A percentile compares a stretch with the other conserved stretches of the same genome.
Evolutionary conservation across 371 early-diverging fungal genomes (phyloP).

Genomic region (Apophysomyces elegans): DNA sequence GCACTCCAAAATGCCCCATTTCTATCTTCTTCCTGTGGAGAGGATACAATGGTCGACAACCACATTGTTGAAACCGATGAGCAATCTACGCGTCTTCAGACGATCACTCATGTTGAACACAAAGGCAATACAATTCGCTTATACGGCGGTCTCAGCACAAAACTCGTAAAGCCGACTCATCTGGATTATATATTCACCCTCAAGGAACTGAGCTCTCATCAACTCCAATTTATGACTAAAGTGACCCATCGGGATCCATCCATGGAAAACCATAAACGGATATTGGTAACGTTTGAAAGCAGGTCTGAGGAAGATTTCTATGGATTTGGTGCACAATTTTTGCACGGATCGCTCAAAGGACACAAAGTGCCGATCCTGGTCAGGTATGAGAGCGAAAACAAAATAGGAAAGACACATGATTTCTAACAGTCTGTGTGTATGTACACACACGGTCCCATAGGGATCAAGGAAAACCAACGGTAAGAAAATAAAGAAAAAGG

Average conservation of each 20-base stretch:
- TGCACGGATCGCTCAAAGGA: slow-evolving; percentile 45
- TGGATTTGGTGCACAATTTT: slow-evolving; percentile 57
- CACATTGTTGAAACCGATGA: slow-evolving; percentile 38
- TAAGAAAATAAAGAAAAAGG: not conserved
- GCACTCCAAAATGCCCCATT: slow-evolving; percentile 49
- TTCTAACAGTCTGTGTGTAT: not conserved
- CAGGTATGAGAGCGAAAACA: slow-evolving; percentile 14
- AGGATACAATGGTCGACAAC: slow-evolving; percentile 31
- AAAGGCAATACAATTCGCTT: slow-evolving; percentile 22
- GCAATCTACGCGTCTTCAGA: slow-evolving; percentile 39
- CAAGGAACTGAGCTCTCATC: slow-evolving; percentile 34
- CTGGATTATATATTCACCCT: slow-evolving; percentile 28
- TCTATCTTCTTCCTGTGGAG: slow-evolving; percentile 35
- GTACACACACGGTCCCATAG: not conserved
- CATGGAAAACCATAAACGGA: slow-evolving; percentile 35
- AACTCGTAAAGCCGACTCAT: slow-evolving; percentile 24
- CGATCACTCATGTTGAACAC: slow-evolving; percentile 37
- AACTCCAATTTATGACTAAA: slow-evolving; percentile 35
- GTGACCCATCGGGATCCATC: slow-evolving; percentile 27
- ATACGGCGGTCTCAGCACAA: slow-evolving; percentile 41
- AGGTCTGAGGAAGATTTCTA: slow-evolving; percentile 47
- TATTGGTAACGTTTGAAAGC: slow-evolving; percentile 32
- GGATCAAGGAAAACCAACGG: slow-evolving; percentile 9
- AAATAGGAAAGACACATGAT: slow-evolving; percentile 9
- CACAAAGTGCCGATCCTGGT: slow-evolving; percentile 50